A percentile compares a stretch with the other conserved stretches of the same genome.
These are phyloP conservation scores for Platanthera zijinensis DNA, from an alignment of 106 monocot genomes.

Conservation along the genomic window DNA sequence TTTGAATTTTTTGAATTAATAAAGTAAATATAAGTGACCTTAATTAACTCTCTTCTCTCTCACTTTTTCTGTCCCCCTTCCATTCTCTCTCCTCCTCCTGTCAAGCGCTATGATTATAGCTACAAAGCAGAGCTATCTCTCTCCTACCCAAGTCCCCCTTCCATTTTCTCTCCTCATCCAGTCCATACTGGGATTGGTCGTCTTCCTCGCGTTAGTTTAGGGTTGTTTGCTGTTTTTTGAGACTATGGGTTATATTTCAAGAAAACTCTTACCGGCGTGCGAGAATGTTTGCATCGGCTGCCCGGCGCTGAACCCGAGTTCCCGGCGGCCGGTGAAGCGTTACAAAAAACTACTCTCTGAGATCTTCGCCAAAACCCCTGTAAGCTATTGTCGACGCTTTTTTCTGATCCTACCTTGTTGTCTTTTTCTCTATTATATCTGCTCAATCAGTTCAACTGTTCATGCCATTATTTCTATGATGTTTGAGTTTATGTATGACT, in stretches of 20 bases:
- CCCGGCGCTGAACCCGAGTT: conserved; percentile 83
- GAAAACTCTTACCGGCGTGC: conserved; percentile 77
- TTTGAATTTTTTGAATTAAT: no score
- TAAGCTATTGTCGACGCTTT: conserved; percentile 18
- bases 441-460: background rate
- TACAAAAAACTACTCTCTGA: conserved; percentile 87
- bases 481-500: background rate
- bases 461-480: background rate
- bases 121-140: no score
- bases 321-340: conserved; percentile 79
- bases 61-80: no score
- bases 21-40: no score
- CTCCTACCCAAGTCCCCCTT: no score
- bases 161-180: no score
- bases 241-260: conserved; percentile 78
- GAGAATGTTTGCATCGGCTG: conserved; percentile 92
- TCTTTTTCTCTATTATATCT: background rate
- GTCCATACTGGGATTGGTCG: background rate
- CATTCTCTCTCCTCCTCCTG: no score
- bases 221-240: background rate
- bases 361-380: conserved; percentile 70
- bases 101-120: no score
- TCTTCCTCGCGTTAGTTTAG: background rate
- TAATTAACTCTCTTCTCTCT: no score
- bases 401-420: background rate